phyloP scores from a whole-genome alignment of 1,284 basidiomycete species.

The Neotropicomus parvogracilis region DNA sequence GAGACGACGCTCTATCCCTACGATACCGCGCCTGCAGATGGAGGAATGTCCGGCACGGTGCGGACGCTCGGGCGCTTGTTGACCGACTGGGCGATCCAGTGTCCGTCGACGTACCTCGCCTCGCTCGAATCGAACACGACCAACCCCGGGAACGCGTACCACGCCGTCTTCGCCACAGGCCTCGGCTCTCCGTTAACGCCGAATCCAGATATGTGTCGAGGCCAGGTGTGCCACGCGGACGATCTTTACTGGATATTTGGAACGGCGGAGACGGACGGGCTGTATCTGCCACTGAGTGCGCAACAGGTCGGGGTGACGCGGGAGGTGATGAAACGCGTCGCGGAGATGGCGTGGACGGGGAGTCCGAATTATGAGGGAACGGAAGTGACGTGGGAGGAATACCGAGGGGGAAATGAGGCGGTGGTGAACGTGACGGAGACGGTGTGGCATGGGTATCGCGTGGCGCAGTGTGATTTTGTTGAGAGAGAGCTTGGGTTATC shows the following conservation, averaged over 20 bases:
- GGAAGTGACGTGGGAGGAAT: conserved; percentile 10
- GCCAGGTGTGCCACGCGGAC: conserved; percentile 7
- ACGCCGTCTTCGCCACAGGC: conserved; percentile 3
- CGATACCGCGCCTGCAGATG: not conserved
- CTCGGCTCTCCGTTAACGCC: conserved; percentile 1
- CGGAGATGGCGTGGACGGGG: conserved; percentile 13
- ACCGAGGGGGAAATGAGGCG: not conserved
- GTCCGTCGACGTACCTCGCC: conserved; percentile 1
- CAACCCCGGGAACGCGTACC: conserved; percentile 6
- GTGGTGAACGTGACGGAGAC: conserved; percentile 9
- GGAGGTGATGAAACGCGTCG: conserved; percentile 9
- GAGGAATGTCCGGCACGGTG: conserved; percentile 5
- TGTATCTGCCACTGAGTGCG: conserved; percentile 5
- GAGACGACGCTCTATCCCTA: conserved; percentile 2
- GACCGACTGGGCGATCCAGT: not conserved
- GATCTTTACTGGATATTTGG: conserved; percentile 15
- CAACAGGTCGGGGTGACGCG: conserved; percentile 1
- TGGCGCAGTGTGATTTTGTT: conserved; percentile 8
- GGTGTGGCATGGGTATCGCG: conserved; percentile 4
- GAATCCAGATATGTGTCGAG: conserved; percentile 4
- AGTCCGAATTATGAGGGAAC: conserved; percentile 10
- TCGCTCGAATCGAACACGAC: conserved; percentile 4
- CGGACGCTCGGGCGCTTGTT: conserved; percentile 1
- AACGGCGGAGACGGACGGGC: conserved; percentile 12
- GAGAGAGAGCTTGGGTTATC: conserved; percentile 1